These are phyloP conservation scores for Mucor sp. DNA, from an alignment of 371 early-diverging fungal genomes.

Conservation along the genomic window DNA sequence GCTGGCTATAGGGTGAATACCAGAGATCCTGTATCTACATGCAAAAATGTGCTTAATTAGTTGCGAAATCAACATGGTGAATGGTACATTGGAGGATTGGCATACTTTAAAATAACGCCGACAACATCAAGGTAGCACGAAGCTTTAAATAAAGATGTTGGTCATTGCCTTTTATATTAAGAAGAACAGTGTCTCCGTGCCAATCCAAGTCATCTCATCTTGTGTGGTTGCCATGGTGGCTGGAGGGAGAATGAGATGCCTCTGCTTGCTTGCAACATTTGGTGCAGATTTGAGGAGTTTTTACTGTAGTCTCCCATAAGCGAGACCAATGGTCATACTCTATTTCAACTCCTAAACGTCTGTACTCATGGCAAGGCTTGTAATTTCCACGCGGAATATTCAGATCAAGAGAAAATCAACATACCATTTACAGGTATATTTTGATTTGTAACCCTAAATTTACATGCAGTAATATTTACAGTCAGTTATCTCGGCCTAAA, in stretches of 20 bases:
- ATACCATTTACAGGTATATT: no score
- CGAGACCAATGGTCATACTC: no score
- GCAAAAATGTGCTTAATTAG: not conserved
- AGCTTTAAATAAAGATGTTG: conserved; percentile 1
- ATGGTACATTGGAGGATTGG: not conserved
- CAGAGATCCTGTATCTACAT: not conserved
- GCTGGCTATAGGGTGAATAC: no score
- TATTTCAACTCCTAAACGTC: no score
- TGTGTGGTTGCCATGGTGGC: not conserved
- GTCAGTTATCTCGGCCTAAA: no score
- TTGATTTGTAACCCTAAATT: no score
- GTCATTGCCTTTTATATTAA: not conserved
- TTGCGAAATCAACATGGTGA: not conserved
- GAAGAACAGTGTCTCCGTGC: not conserved
- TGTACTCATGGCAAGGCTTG: no score
- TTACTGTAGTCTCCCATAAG: not conserved
- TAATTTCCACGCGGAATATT: no score
- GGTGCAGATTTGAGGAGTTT: not conserved
- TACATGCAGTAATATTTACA: no score
- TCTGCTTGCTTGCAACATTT: not conserved
- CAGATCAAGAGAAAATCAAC: no score
- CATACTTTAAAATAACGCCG: conserved; percentile 4
- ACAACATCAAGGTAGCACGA: not conserved
- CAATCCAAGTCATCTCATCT: not conserved
- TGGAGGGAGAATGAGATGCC: not conserved